Conservation (phyloP, 2,329 filamentous ascomycete species). For the Curvularia spicifera region DNA sequence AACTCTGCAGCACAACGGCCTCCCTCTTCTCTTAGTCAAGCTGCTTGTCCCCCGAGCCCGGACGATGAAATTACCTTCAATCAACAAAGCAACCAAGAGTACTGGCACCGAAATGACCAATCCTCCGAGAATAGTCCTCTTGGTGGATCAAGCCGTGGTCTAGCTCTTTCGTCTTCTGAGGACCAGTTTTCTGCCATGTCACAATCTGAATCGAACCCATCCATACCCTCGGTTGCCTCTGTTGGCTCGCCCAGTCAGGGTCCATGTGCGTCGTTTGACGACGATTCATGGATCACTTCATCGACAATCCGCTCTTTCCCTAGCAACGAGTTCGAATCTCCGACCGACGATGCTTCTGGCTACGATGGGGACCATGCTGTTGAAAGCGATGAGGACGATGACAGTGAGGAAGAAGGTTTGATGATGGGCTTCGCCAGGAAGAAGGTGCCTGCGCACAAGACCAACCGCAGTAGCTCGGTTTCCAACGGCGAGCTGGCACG, state of each 20-base stretch:
- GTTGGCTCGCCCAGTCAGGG: constrained; percentile 54
- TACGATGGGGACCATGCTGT: constrained; percentile 52
- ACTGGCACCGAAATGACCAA: constrained; percentile 37
- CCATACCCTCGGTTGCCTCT: constrained; percentile 59
- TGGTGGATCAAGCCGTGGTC: constrained; percentile 33
- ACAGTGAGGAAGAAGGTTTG: constrained; percentile 51
- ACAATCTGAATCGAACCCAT: constrained; percentile 59
- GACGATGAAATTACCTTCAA: constrained; percentile 50
- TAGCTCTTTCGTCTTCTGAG: constrained; percentile 57
- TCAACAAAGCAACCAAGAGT: constrained; percentile 40
- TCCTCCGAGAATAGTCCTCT: constrained; percentile 53
- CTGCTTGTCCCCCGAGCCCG: constrained; percentile 56
- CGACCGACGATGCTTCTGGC: constrained; percentile 44
- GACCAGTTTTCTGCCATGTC: constrained; percentile 57
- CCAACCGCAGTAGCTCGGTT: constrained; percentile 47
- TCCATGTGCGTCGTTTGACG: constrained; percentile 34
- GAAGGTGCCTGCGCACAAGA: constrained; percentile 35
- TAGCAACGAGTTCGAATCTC: constrained; percentile 36
- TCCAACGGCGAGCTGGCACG: constrained; percentile 48
- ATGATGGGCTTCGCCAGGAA: constrained; percentile 49
- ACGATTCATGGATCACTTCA: constrained; percentile 29
- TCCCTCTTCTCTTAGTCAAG: constrained; percentile 39
- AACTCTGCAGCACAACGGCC: constrained; percentile 33
- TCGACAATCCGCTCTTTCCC: constrained; percentile 48
- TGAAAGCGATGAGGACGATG: constrained; percentile 52